A percentile compares a stretch with the other conserved stretches of the same genome.
These are phyloP conservation scores for Aspergillus fijiensis DNA, from an alignment of 2,329 filamentous ascomycete species.

Conservation along the genomic window DNA sequence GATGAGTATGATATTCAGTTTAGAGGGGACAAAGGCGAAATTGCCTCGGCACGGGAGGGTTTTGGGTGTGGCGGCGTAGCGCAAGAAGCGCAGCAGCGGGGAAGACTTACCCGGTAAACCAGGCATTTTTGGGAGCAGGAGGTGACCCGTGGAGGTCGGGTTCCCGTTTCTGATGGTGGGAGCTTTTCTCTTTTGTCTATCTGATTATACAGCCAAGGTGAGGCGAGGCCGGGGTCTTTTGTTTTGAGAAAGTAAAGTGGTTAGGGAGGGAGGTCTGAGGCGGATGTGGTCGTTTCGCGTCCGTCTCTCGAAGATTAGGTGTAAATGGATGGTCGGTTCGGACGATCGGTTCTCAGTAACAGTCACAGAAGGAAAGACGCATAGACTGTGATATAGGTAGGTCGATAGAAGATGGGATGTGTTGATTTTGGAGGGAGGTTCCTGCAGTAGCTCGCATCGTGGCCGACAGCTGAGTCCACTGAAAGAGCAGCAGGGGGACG, in stretches of 20 bases:
- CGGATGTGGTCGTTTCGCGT: no score
- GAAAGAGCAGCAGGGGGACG: constrained; percentile 13
- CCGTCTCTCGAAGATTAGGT: no score
- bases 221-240: no score
- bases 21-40: neutral
- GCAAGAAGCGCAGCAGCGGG: neutral
- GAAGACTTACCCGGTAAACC: constrained; percentile 44
- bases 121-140: constrained; percentile 37
- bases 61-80: neutral
- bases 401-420: constrained; percentile 18
- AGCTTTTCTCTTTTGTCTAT: neutral
- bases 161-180: neutral
- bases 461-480: constrained; percentile 18
- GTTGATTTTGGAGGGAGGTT: constrained; percentile 22
- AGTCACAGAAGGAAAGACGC: constrained; percentile 1
- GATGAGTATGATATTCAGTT: constrained; percentile 7
- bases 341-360: neutral
- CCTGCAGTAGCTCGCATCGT: constrained; percentile 31
- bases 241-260: no score
- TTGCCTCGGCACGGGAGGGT: neutral
- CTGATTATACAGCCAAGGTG: constrained; percentile 8
- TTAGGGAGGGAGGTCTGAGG: neutral
- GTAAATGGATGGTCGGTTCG: neutral
- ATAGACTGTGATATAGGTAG: constrained; percentile 11
- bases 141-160: neutral